These are phyloP conservation scores for Inga leiocalycina DNA, from an alignment of 306 rosid genomes.

Conservation along the genomic window DNA sequence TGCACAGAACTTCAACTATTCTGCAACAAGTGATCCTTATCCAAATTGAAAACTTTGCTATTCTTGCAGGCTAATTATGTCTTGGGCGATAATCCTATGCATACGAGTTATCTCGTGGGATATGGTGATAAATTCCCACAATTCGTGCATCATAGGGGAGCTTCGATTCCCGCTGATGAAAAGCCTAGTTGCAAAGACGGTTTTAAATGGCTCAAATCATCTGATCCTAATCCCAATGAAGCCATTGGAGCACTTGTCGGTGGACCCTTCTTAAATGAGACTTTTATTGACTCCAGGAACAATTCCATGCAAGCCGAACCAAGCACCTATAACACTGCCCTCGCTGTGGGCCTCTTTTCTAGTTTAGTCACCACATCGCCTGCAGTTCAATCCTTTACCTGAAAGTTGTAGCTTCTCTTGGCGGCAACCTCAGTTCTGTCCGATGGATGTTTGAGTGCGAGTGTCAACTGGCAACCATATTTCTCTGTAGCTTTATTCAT, in stretches of 20 bases:
- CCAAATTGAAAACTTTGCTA: slow-evolving; percentile 19
- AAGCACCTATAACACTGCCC: slow-evolving; percentile 87
- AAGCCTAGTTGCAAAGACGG: slow-evolving; percentile 76
- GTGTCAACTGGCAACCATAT: neutral
- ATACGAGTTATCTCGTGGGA: slow-evolving; percentile 86
- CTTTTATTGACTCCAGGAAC: slow-evolving; percentile 77
- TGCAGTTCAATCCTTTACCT: slow-evolving; percentile 65
- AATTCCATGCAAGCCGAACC: slow-evolving; percentile 90
- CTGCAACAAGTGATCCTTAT: slow-evolving; percentile 9
- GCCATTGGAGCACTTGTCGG: slow-evolving; percentile 96
- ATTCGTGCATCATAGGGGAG: slow-evolving; percentile 96
- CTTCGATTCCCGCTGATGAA: slow-evolving; percentile 75
- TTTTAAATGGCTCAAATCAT: slow-evolving; percentile 65
- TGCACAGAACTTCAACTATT: neutral
- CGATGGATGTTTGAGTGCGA: neutral
- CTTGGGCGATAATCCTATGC: slow-evolving; percentile 84
- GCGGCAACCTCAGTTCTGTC: neutral
- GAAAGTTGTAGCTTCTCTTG: slow-evolving; percentile 23
- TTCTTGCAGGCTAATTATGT: slow-evolving; percentile 80
- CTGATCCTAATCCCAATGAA: slow-evolving; percentile 80
- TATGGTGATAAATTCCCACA: slow-evolving; percentile 82
- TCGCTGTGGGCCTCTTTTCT: slow-evolving; percentile 85
- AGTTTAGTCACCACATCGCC: slow-evolving; percentile 93
- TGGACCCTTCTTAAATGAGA: slow-evolving; percentile 84
- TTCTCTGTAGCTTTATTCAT: slow-evolving; percentile 38